Conservation (phyloP, 2,329 filamentous ascomycete genomes). For the Amauroascus niger region DNA sequence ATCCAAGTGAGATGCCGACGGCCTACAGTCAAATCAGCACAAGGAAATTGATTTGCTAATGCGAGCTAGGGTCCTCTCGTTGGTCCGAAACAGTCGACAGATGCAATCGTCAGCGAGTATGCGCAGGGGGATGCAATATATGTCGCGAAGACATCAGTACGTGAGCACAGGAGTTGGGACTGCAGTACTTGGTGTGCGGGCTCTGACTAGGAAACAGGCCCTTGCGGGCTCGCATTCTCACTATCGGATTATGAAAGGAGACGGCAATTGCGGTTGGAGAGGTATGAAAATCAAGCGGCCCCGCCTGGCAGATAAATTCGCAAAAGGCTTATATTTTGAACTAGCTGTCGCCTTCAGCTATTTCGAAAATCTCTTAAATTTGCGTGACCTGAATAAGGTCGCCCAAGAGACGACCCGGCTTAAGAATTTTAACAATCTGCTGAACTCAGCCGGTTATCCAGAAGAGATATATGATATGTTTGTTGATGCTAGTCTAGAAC, state of each 20-base stretch:
- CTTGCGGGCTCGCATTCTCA: constrained; percentile 76
- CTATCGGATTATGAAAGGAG: constrained; percentile 78
- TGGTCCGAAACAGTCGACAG: constrained; percentile 65
- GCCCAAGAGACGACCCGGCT: constrained; percentile 64
- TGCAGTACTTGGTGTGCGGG: not conserved
- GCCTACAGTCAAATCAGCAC: not conserved
- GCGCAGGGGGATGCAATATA: constrained; percentile 77
- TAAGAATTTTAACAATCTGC: constrained; percentile 57
- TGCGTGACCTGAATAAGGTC: constrained; percentile 55
- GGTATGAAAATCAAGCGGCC: constrained; percentile 52
- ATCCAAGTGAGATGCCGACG: constrained; percentile 40
- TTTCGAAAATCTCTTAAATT: constrained; percentile 71
- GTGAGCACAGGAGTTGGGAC: not conserved
- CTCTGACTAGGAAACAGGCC: constrained; percentile 43
- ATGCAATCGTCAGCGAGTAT: constrained; percentile 73
- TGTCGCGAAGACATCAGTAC: constrained; percentile 75
- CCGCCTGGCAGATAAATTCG: not conserved
- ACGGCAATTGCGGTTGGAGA: constrained; percentile 96
- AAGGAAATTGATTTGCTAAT: constrained; percentile 1
- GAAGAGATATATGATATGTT: constrained; percentile 71
- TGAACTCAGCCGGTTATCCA: constrained; percentile 59
- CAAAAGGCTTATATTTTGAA: constrained; percentile 10
- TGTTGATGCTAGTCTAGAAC: constrained; percentile 59
- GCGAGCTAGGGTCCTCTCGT: constrained; percentile 65
- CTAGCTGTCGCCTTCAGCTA: constrained; percentile 86